Conservation (phyloP, 192 early-diverging fungal genomes). For the Dissophora globulifera region DNA sequence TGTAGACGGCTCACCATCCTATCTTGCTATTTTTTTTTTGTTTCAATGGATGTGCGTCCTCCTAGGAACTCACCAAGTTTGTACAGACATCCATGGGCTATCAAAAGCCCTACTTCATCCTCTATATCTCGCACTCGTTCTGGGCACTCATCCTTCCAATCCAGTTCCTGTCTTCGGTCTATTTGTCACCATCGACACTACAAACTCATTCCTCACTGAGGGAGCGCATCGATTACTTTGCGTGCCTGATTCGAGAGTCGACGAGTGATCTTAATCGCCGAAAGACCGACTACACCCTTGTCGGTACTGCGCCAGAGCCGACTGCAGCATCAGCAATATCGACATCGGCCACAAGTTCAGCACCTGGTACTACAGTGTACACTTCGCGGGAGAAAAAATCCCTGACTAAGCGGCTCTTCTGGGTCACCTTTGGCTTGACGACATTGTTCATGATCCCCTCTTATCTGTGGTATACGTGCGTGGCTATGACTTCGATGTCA, state of each 20-base stretch:
- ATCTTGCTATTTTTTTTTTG: too few species aligned
- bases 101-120: conserved; percentile 71
- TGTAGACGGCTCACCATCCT: too few species aligned
- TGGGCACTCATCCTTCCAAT: conserved; percentile 26
- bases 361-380: conserved; percentile 1
- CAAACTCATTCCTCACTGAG: conserved; percentile 5
- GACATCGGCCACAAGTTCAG: background rate
- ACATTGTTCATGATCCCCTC: conserved; percentile 71
- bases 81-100: conserved; percentile 66
- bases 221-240: conserved; percentile 28
- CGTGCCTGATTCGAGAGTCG: conserved; percentile 28
- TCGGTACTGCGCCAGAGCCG: conserved; percentile 1
- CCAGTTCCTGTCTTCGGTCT: conserved; percentile 30
- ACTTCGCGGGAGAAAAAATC: conserved; percentile 18
- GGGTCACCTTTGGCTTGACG: conserved; percentile 56
- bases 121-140: conserved; percentile 55
- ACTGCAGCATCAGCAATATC: background rate
- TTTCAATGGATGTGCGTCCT: conserved; percentile 1
- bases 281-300: conserved; percentile 13
- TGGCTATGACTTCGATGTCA: conserved; percentile 77
- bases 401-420: conserved; percentile 30
- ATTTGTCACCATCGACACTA: conserved; percentile 16
- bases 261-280: conserved; percentile 26
- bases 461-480: conserved; percentile 84
- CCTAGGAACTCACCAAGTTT: conserved; percentile 65